phyloP scores from a whole-genome alignment of 345 rosid genomes.

The Brassica carinata region DNA sequence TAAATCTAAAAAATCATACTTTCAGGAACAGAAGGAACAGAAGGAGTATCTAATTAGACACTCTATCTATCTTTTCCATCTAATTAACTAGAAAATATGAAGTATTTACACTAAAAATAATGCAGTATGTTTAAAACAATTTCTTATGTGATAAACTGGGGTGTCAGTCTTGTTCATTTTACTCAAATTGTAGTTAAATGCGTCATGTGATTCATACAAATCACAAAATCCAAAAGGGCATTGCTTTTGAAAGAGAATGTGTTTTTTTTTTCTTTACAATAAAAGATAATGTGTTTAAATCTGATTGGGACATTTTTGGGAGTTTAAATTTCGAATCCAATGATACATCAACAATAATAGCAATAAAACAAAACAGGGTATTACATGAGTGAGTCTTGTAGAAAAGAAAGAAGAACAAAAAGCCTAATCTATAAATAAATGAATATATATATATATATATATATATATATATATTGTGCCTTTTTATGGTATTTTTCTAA shows the following conservation, averaged over 20 bases:
- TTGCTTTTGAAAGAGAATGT: slow-evolving; percentile 34
- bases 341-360: slow-evolving; percentile 26
- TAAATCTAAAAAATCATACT: no score
- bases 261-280: background rate
- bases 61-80: background rate
- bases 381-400: slow-evolving; percentile 25
- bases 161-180: background rate
- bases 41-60: background rate
- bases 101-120: background rate
- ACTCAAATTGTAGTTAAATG: background rate
- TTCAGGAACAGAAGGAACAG: no score
- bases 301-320: slow-evolving; percentile 31
- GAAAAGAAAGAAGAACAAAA: background rate
- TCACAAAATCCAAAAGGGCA: slow-evolving; percentile 37
- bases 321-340: slow-evolving; percentile 44
- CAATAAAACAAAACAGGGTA: slow-evolving; percentile 35
- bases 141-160: background rate
- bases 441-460: background rate
- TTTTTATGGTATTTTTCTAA: slow-evolving; percentile 35
- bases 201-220: slow-evolving; percentile 18
- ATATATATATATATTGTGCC: background rate
- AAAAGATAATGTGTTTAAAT: slow-evolving; percentile 28
- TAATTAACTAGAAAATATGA: background rate
- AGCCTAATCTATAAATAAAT: slow-evolving; percentile 4
- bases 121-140: background rate